Conservation (phyloP, 495 filamentous ascomycete genomes). For the Melanomma pulvis-pyrius region DNA sequence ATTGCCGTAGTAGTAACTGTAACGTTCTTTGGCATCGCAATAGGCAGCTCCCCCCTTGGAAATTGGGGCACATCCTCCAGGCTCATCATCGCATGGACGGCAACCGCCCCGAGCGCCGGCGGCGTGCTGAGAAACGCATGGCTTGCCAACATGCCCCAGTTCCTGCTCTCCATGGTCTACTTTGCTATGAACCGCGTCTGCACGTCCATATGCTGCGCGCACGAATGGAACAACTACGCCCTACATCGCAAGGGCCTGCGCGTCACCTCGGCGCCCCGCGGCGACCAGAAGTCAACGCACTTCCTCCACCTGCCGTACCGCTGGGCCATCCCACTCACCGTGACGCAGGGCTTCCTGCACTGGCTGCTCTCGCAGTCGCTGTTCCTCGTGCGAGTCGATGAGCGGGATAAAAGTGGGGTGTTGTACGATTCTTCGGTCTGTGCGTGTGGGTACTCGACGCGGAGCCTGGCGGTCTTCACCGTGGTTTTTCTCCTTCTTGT, state of each 20-base stretch:
- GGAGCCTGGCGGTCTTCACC: conserved; percentile 43
- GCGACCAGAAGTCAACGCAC: conserved; percentile 49
- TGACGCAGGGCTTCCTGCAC: conserved; percentile 45
- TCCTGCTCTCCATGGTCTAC: conserved; percentile 50
- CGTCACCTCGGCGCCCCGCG: conserved; percentile 51
- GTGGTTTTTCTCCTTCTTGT: too few species aligned
- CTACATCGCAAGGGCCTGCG: conserved; percentile 46
- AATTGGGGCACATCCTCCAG: conserved; percentile 18
- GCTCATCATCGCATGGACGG: not conserved
- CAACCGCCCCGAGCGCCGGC: not conserved
- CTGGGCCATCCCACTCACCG: conserved; percentile 48
- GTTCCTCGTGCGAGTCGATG: conserved; percentile 42
- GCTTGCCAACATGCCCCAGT: conserved; percentile 51
- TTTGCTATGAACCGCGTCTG: conserved; percentile 49
- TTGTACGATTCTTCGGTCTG: conserved; percentile 11
- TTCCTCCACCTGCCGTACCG: conserved; percentile 53
- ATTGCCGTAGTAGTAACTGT: too few species aligned
- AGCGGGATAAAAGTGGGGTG: not conserved
- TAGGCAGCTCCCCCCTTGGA: too few species aligned
- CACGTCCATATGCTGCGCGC: conserved; percentile 43
- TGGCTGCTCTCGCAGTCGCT: conserved; percentile 50
- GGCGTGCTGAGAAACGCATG: conserved; percentile 34
- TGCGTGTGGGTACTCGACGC: conserved; percentile 39
- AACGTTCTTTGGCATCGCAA: too few species aligned
- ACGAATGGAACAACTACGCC: conserved; percentile 43